phyloP scores from a whole-genome alignment of 768 basidiomycete species.

The Mycena galopus region DNA sequence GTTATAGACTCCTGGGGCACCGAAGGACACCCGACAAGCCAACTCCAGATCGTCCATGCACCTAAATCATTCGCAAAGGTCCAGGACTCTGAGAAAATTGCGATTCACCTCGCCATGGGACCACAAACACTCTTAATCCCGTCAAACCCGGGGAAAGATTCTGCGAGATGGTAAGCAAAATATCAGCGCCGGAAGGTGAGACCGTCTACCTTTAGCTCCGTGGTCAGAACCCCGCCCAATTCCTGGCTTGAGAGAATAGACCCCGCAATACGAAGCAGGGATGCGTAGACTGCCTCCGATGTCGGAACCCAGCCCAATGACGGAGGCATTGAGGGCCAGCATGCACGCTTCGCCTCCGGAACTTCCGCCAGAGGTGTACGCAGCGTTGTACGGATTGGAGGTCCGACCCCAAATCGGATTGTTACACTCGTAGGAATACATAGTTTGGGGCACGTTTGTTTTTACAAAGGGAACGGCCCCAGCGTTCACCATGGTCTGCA shows the following conservation, averaged over 20 bases:
- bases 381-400: slow-evolving; percentile 60
- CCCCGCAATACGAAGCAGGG: slow-evolving; percentile 75
- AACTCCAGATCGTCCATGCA: slow-evolving; percentile 34
- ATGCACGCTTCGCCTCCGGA: slow-evolving; percentile 75
- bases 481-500: slow-evolving; percentile 41
- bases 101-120: slow-evolving; percentile 23
- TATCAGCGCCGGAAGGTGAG: background rate
- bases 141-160: slow-evolving; percentile 27
- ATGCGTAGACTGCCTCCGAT: slow-evolving; percentile 78
- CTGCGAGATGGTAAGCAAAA: background rate
- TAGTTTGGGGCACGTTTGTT: slow-evolving; percentile 80
- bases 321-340: slow-evolving; percentile 69
- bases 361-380: slow-evolving; percentile 62
- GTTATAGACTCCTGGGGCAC: background rate
- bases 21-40: slow-evolving; percentile 21
- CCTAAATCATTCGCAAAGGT: background rate
- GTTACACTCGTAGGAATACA: slow-evolving; percentile 67
- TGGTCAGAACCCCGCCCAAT: slow-evolving; percentile 60
- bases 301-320: slow-evolving; percentile 77
- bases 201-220: slow-evolving; percentile 55
- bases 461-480: slow-evolving; percentile 78
- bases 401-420: slow-evolving; percentile 73
- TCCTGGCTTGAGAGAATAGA: slow-evolving; percentile 70
- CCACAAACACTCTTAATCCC: slow-evolving; percentile 24
- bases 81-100: too few species aligned